Conservation (phyloP, 192 early-diverging fungal species). For the Coemansia sp. region DNA sequence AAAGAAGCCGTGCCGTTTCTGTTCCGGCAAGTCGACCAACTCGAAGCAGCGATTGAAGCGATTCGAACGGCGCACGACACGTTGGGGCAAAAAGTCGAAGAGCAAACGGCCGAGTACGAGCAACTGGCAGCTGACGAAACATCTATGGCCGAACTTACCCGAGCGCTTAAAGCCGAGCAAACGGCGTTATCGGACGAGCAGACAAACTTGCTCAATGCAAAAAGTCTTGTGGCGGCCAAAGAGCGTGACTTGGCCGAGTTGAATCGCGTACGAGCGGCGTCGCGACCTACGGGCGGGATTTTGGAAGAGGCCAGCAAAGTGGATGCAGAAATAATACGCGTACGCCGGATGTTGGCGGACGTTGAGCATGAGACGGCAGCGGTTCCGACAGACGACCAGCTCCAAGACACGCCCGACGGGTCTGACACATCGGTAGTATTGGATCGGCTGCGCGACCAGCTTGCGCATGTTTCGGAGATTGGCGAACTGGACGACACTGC, state of each 20-base stretch:
- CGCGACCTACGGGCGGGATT: constrained; percentile 14
- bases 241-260: constrained; percentile 49
- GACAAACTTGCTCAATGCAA: constrained; percentile 42
- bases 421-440: constrained; percentile 36
- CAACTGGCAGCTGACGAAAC: constrained; percentile 41
- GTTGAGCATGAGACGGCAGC: constrained; percentile 38
- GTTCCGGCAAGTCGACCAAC: constrained; percentile 52
- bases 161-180: constrained; percentile 24
- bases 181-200: constrained; percentile 32
- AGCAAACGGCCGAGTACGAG: constrained; percentile 34
- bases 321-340: constrained; percentile 45
- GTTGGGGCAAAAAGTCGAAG: constrained; percentile 29
- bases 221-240: constrained; percentile 40
- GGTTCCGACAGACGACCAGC: constrained; percentile 32
- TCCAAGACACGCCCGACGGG: constrained; percentile 31
- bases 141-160: constrained; percentile 25
- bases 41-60: constrained; percentile 43
- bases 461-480: constrained; percentile 2
- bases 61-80: constrained; percentile 39
- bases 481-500: constrained; percentile 11
- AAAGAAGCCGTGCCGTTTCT: constrained; percentile 52
- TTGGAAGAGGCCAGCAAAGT: constrained; percentile 38
- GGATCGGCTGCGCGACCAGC: constrained; percentile 31
- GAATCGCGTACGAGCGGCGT: constrained; percentile 17
- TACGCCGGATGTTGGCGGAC: constrained; percentile 33